Base-by-base conservation (phyloP, 257 asterid genomes). In the Solanum pimpinellifolium region DNA sequence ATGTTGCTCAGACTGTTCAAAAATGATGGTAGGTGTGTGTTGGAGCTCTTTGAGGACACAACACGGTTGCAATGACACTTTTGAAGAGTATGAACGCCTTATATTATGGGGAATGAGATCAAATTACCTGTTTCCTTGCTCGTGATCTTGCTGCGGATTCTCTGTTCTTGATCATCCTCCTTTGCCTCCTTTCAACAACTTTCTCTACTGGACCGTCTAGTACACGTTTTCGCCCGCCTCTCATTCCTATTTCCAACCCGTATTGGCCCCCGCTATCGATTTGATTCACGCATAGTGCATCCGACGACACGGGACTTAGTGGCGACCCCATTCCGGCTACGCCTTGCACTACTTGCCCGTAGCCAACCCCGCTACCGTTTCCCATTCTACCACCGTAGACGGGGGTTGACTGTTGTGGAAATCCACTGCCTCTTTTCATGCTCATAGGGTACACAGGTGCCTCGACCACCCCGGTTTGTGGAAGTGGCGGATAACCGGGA, bases 91-190 rank as follows among this genome's bases (percentile, higher is more conserved):
- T 2, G 3, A 18, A 12, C 0, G 6, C 3, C 7, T 2, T 7
- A 5, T 12, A 62, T 62, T 11, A 62, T 0, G 16, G 70, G 33
- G 35, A 60, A 25, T 25, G 11, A n/a, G 25, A 65, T 41, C 3
- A 8, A 44, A 0, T 14, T 62, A 93, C 98, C 92, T 94, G 98
- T 85, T 96, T 96, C 90, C 98, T 92, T 0, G 98, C 98, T 89
- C 99, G 90, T 25, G 98, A 95, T 76, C 98, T 92, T 16, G 98
- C 98, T 2, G 99, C 98, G 0, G 98, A 96, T 86, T 94, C 98
- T 33, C 98, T 80, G 18, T 96, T 96, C 93, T 94, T 94, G 88
- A 95, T 94, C 98, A 94, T 95, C 83, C 98, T 92, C 42, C 98
- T 65, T 56, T 94, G 99, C 68, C 96, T 89, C 89, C 99, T 91